Evolutionary conservation across 2,329 filamentous ascomycete genomes (phyloP).

Genomic region (Coniochaeta sp.): DNA sequence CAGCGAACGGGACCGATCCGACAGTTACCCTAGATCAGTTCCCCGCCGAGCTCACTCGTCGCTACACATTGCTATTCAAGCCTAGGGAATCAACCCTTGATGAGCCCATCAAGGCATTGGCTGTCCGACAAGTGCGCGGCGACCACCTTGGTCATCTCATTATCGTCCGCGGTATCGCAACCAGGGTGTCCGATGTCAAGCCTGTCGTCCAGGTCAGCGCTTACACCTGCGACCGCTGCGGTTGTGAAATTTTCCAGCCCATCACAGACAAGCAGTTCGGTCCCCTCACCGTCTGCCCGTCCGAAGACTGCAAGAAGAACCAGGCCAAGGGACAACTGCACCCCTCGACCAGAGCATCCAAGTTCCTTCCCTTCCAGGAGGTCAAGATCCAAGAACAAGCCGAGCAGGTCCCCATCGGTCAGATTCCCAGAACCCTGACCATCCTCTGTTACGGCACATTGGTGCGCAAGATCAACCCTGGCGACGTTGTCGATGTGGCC

Average conservation of each 20-base stretch:
- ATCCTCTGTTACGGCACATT: conserved; percentile 83
- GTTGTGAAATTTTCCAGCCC: conserved; percentile 96
- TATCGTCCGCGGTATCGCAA: conserved; percentile 89
- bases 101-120: conserved; percentile 58
- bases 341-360: conserved; percentile 87
- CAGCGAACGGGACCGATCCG: conserved; percentile 59
- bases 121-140: conserved; percentile 88
- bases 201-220: conserved; percentile 96
- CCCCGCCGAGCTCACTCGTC: conserved; percentile 81
- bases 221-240: conserved; percentile 94
- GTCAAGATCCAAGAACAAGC: conserved; percentile 98
- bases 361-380: conserved; percentile 96
- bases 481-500: conserved; percentile 87
- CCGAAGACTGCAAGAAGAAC: conserved; percentile 81
- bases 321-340: conserved; percentile 91
- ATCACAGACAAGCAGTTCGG: conserved; percentile 86
- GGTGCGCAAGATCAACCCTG: conserved; percentile 82
- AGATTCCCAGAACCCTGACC: conserved; percentile 88
- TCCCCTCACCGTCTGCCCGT: conserved; percentile 80
- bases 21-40: conserved; percentile 69
- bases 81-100: conserved; percentile 69
- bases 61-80: conserved; percentile 96
- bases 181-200: conserved; percentile 95
- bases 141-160: conserved; percentile 92
- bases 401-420: conserved; percentile 97